These are phyloP conservation scores for Xylaria acuta DNA, from an alignment of 495 filamentous ascomycete species.

Conservation along the genomic window DNA sequence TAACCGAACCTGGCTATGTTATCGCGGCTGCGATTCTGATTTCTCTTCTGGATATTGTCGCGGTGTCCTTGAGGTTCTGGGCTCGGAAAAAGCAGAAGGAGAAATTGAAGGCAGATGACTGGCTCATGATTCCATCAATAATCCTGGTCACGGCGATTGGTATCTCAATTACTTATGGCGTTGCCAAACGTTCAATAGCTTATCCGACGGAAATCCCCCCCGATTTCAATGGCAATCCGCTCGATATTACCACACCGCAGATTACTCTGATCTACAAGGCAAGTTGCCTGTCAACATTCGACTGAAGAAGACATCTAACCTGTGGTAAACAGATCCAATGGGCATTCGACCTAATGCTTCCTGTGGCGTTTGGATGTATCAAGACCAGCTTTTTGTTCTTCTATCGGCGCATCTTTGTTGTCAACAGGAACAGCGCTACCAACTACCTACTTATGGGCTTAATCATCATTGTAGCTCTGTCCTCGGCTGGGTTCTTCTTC, in stretches of 20 bases:
- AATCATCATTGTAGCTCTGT: conserved; percentile 25
- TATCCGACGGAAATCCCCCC: conserved; percentile 19
- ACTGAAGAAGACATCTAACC: not conserved
- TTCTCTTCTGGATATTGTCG: conserved; percentile 22
- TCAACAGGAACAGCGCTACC: conserved; percentile 8
- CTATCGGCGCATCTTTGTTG: conserved; percentile 39
- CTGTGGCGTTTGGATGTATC: conserved; percentile 34
- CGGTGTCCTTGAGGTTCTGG: conserved; percentile 28
- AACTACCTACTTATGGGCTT: conserved; percentile 19
- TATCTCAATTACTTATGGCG: conserved; percentile 20
- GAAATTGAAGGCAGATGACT: conserved; percentile 38
- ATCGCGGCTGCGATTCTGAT: not conserved
- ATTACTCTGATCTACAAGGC: conserved; percentile 9
- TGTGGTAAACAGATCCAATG: conserved; percentile 31
- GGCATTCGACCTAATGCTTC: conserved; percentile 31
- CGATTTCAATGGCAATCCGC: conserved; percentile 21
- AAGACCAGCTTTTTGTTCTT: conserved; percentile 42
- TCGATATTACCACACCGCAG: conserved; percentile 21
- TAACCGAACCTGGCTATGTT: too few species aligned
- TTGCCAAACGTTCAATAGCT: conserved; percentile 12
- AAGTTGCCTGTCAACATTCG: not conserved
- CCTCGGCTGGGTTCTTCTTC: conserved; percentile 35
- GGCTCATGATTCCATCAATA: conserved; percentile 38
- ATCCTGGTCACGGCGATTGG: too few species aligned
- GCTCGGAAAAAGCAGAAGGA: conserved; percentile 33